A percentile compares a stretch with the other conserved stretches of the same genome.
Evolutionary conservation across 768 basidiomycete species (phyloP).

Genomic region (Mycena filopes): DNA sequence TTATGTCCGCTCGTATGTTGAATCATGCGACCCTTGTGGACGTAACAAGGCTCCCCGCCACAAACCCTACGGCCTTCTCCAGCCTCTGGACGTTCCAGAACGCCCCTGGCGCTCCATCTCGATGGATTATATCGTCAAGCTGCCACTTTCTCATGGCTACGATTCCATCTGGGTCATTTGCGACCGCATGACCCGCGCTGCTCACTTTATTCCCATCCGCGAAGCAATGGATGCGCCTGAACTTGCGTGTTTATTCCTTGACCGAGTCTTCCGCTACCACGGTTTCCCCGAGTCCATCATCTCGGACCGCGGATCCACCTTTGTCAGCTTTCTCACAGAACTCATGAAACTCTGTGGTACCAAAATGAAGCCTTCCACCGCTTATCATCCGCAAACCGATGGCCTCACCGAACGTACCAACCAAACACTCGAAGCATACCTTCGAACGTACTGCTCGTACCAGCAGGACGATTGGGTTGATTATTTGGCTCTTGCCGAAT

Average conservation of each 20-base stretch:
- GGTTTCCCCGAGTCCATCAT: slow-evolving; percentile 39
- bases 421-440: slow-evolving; percentile 51
- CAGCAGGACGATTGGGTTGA: slow-evolving; percentile 57
- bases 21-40: slow-evolving; percentile 47
- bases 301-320: too few species aligned
- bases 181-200: too few species aligned
- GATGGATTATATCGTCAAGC: slow-evolving; percentile 53
- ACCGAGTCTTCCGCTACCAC: slow-evolving; percentile 46
- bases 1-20: too few species aligned
- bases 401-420: too few species aligned
- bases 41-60: slow-evolving; percentile 46
- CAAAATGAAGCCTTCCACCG: too few species aligned
- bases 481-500: slow-evolving; percentile 52
- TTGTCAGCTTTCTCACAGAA: too few species aligned
- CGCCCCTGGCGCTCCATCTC: slow-evolving; percentile 50
- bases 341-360: too few species aligned
- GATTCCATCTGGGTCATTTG: slow-evolving; percentile 46
- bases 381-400: too few species aligned
- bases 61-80: slow-evolving; percentile 49
- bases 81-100: slow-evolving; percentile 47
- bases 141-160: slow-evolving; percentile 33
- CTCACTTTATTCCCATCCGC: slow-evolving; percentile 52
- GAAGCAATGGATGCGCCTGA: slow-evolving; percentile 41
- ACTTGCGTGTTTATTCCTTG: slow-evolving; percentile 48
- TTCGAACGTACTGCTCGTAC: slow-evolving; percentile 47